These are phyloP conservation scores for Chamaenerion angustifolium DNA, from an alignment of 345 rosid species.

Conservation along the genomic window DNA sequence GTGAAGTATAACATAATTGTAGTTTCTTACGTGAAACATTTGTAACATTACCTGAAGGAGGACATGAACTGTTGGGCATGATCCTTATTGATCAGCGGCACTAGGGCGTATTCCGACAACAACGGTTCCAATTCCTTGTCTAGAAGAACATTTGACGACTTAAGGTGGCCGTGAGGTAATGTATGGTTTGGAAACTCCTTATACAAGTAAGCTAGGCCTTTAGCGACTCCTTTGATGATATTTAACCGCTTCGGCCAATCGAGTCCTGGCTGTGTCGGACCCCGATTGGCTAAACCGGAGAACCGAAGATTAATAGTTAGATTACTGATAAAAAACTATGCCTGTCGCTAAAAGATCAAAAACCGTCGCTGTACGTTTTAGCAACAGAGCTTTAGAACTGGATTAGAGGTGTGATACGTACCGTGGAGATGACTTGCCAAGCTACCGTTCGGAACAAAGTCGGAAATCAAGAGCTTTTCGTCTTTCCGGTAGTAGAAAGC, in stretches of 20 bases:
- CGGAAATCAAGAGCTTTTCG: constrained; percentile 70
- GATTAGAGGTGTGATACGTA: constrained; percentile 7
- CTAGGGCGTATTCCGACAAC: constrained; percentile 47
- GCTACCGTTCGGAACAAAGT: constrained; percentile 52
- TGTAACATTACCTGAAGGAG: constrained; percentile 27
- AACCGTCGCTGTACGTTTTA: too few species aligned
- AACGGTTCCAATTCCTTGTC: constrained; percentile 38
- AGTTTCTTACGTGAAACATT: too few species aligned
- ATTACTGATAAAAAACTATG: background rate
- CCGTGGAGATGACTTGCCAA: constrained; percentile 78
- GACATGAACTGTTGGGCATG: constrained; percentile 63
- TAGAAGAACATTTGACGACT: constrained; percentile 74
- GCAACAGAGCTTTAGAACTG: too few species aligned
- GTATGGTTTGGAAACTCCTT: constrained; percentile 30
- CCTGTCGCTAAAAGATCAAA: too few species aligned
- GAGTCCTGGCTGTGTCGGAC: constrained; percentile 32
- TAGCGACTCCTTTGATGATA: constrained; percentile 70
- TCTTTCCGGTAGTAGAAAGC: constrained; percentile 64
- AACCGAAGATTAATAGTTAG: background rate
- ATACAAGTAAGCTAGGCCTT: constrained; percentile 54
- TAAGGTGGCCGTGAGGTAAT: constrained; percentile 75
- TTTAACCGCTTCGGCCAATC: constrained; percentile 65
- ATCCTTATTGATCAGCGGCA: constrained; percentile 40
- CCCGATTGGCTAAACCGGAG: constrained; percentile 28
- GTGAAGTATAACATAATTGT: too few species aligned